Conservation (phyloP, 2,329 filamentous ascomycete species). For the Dactylellina sp. region DNA sequence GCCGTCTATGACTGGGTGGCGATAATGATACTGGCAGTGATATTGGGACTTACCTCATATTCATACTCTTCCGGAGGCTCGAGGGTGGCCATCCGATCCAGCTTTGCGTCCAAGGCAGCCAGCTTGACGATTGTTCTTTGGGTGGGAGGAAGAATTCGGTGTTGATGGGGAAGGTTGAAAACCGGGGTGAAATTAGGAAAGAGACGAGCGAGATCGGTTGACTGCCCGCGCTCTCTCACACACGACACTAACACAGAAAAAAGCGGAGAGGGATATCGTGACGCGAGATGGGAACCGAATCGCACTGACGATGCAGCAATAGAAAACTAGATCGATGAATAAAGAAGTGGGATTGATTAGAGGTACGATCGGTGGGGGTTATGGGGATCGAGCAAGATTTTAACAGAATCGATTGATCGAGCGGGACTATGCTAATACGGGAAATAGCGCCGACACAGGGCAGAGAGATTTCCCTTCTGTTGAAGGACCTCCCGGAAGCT, state of each 20-base stretch:
- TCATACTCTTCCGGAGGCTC: conserved; percentile 56
- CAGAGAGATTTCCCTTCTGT: conserved; percentile 5
- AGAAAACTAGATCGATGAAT: neutral
- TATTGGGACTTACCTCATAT: conserved; percentile 46
- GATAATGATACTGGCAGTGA: neutral
- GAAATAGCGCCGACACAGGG: conserved; percentile 35
- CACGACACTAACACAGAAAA: conserved; percentile 1
- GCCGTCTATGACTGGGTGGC: neutral
- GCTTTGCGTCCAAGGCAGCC: conserved; percentile 55
- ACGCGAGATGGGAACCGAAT: neutral
- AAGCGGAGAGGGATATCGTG: conserved; percentile 1
- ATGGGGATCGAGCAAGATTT: conserved; percentile 22
- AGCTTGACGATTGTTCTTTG: conserved; percentile 49
- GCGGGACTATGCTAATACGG: conserved; percentile 19
- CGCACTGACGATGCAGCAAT: conserved; percentile 6
- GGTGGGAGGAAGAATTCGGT: conserved; percentile 2
- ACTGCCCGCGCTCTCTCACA: neutral
- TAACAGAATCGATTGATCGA: conserved; percentile 33
- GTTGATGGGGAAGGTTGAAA: conserved; percentile 9
- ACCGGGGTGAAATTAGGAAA: conserved; percentile 12
- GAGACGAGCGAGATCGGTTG: conserved; percentile 41
- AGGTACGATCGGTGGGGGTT: no score
- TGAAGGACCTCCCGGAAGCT: neutral
- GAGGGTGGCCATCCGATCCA: conserved; percentile 54
- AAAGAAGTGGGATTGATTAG: conserved; percentile 10